A percentile compares a stretch with the other conserved stretches of the same genome.
Conservation (phyloP, 1,139 yeast genomes). For the Zygoascus meyerae region DNA sequence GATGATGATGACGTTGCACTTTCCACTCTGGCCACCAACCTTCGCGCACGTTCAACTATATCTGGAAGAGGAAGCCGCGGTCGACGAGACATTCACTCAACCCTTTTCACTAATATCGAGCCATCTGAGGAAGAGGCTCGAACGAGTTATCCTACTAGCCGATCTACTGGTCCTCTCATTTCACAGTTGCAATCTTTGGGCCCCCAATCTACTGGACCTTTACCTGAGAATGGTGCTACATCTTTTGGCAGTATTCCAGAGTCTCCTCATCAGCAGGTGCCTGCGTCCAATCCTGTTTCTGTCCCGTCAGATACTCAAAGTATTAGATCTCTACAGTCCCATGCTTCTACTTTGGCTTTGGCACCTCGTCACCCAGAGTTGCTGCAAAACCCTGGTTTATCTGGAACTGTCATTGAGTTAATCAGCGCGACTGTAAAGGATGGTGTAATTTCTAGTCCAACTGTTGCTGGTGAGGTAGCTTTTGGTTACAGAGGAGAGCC, state of each 20-base stretch:
- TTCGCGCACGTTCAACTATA: slow-evolving; percentile 29
- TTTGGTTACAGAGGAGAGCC: slow-evolving; percentile 48
- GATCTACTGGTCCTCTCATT: slow-evolving; percentile 15
- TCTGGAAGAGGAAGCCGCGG: slow-evolving; percentile 30
- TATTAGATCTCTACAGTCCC: slow-evolving; percentile 22
- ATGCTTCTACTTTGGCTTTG: slow-evolving; percentile 19
- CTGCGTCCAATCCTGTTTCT: slow-evolving; percentile 8
- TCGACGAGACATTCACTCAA: slow-evolving; percentile 50
- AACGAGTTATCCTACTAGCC: slow-evolving; percentile 9
- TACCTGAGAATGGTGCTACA: not conserved
- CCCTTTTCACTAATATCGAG: slow-evolving; percentile 48
- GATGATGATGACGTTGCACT: slow-evolving; percentile 30
- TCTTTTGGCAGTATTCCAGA: slow-evolving; percentile 9
- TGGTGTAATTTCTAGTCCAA: slow-evolving; percentile 53
- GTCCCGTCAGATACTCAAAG: slow-evolving; percentile 9
- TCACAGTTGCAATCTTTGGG: slow-evolving; percentile 20
- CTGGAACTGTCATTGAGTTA: slow-evolving; percentile 77
- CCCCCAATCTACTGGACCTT: not conserved
- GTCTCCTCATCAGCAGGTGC: slow-evolving; percentile 4
- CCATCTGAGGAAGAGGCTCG: slow-evolving; percentile 24
- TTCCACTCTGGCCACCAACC: slow-evolving; percentile 29
- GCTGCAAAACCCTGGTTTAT: slow-evolving; percentile 52
- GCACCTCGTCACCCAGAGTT: slow-evolving; percentile 47
- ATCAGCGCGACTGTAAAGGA: slow-evolving; percentile 67
- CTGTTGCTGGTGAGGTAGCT: slow-evolving; percentile 74